phyloP scores from a whole-genome alignment of 2,329 filamentous ascomycete genomes.

The Calycina marina region DNA sequence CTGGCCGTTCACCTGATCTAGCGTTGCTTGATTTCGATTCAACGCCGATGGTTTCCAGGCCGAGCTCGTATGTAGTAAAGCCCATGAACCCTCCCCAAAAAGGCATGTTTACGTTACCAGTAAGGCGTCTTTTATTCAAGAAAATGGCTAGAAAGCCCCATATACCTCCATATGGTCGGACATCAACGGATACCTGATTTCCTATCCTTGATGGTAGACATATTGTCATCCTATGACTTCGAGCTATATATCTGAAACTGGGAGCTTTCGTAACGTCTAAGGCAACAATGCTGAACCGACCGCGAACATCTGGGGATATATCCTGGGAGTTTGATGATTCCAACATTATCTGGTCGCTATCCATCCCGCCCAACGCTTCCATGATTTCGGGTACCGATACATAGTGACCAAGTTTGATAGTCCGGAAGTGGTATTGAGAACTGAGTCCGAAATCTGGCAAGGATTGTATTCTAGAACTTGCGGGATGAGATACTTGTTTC shows the following conservation, averaged over 20 bases:
- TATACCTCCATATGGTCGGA: constrained; percentile 16
- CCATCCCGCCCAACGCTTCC: constrained; percentile 25
- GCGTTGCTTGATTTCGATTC: constrained; percentile 13
- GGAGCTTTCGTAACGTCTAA: constrained; percentile 42
- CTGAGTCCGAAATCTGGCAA: constrained; percentile 7
- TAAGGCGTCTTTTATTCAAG: constrained; percentile 26
- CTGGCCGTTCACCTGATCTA: constrained; percentile 28
- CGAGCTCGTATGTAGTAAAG: constrained; percentile 54
- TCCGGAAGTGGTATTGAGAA: constrained; percentile 26
- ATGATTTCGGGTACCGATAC: constrained; percentile 39
- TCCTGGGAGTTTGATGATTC: constrained; percentile 43
- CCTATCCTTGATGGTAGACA: background rate
- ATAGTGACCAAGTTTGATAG: constrained; percentile 30
- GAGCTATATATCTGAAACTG: constrained; percentile 42
- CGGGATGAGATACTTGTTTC: background rate
- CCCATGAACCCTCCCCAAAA: constrained; percentile 61
- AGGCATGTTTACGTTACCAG: constrained; percentile 27
- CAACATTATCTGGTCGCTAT: constrained; percentile 36
- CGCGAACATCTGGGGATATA: constrained; percentile 33
- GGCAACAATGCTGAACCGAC: constrained; percentile 61
- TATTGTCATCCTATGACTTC: constrained; percentile 12
- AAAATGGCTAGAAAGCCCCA: constrained; percentile 23
- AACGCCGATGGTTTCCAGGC: constrained; percentile 37
- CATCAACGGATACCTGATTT: constrained; percentile 1
- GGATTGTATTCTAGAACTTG: background rate